Evolutionary conservation across 129 eudicot species (phyloP), one percentile per base, ranked within the genome.

Genomic region (Pseudognaphalium luteoalbum): DNA sequence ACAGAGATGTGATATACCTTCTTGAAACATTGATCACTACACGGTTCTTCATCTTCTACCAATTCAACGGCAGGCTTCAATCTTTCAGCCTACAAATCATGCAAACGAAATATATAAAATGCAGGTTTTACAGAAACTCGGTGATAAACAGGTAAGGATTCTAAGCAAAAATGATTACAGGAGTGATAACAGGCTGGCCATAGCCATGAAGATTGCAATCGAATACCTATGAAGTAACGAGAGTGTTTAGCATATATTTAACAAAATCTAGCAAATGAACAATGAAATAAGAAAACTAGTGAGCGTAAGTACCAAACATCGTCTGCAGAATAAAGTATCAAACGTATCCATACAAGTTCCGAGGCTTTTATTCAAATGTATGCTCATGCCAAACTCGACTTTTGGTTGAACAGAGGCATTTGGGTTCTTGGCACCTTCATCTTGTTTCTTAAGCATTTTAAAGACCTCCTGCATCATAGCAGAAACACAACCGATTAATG

Each of bases 191-290:
- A 78, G 71, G 76, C 62, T 92, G 98, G 29, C 85, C 75, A 76
- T 85, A 84, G 22, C 91, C 90, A 71, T 92, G 98, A 61, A 86
- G 70, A 54, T 86, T 81, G 68, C 98, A 92, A 68, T 92, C 86
- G 75, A 92, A 92, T 25, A 81, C 82, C 98, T 92, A 87, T 54
- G 54, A 65, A 32, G 32, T 29, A 19, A 42, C 37, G 25, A 25
- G 12, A 22, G 29, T 37, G 61, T 72, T 20, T 59, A 78, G 68
- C 51, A 64, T 64, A 68, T 37, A 29, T 42, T 47, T 15, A 60
- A 16, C 68, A 33, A 15, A 25, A 65, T 41, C 29, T 63, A 14
- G 20, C 39, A 63, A 63, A 37, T 21, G 29, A 19, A 21, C 4
- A 7, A 66, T 54, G 42, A 64, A 22, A 56, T 68, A 14, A 22